Evolutionary conservation across 345 rosid genomes (phyloP), one percentile per base, ranked within the genome.

Genomic region (Toxicodendron radicans): DNA sequence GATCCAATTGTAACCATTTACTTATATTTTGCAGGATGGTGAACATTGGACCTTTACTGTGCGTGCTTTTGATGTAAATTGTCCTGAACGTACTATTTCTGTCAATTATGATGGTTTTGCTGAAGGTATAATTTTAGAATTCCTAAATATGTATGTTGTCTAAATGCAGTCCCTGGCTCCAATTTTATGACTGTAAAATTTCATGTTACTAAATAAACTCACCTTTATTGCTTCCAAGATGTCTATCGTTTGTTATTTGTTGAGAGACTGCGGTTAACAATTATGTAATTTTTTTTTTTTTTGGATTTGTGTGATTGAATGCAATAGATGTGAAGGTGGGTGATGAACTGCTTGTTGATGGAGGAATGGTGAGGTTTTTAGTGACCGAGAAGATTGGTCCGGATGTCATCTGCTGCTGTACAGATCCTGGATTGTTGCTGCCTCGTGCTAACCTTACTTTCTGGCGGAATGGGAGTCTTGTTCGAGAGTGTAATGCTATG

Each of bases 311-410:
- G 33, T 24, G 58, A 57, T 79, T n/a, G 64, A 17, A 10, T 58
- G 45, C 35, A 30, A 58, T 81, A 90, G 94, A 88, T 83, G 85
- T 88, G 67, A 78, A 76, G 72, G 84, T 86, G 68, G 94, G 90
- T 74, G 94, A 90, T 73, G 94, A 90, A 59, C 87, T 90, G 27
- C 84, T 88, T 72, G 92, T 87, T 21, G 94, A 88, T 81, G 94
- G 94, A 67, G 92, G 94, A 58, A 90, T 90, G 90, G 90, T 88
- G 79, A 78, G 90, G 79, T 90, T 90, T 75, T 86, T 83, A 73
- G 94, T 88, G 77, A 82, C 74, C 10, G 86, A 88, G 80, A 90
- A 80, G 79, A 84, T 90, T 52, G 94, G 92, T 68, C 94, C 90
- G 41, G 94, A 90, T 80, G 90, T 88, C 58, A 86, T 81, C 68